A percentile compares a stretch with the other conserved stretches of the same genome.
Conservation (phyloP, 2,329 filamentous ascomycete species). For the Xylariales sp. region DNA sequence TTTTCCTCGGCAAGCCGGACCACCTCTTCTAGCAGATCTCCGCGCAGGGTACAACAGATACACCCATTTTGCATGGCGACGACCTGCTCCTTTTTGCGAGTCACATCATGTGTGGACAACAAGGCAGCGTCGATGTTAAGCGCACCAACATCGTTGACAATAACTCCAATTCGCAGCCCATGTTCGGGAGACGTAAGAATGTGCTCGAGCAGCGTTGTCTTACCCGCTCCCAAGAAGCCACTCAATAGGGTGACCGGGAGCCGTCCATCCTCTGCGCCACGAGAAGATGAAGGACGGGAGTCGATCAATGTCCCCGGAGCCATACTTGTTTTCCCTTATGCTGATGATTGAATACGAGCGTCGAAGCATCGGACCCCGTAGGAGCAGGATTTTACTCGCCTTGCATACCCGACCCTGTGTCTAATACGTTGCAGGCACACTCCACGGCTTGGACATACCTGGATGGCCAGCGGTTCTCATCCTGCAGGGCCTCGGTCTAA, state of each 20-base stretch:
- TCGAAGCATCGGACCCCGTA: too few relatives aligned
- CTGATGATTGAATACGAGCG: too few relatives aligned
- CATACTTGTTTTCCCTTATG: neutral
- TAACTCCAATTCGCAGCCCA: slow-evolving; percentile 63
- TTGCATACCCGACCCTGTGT: too few relatives aligned
- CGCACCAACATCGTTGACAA: slow-evolving; percentile 67
- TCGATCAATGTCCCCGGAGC: neutral
- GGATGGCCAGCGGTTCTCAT: too few relatives aligned
- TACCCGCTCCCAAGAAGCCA: slow-evolving; percentile 37
- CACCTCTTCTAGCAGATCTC: slow-evolving; percentile 66
- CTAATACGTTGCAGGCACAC: too few relatives aligned
- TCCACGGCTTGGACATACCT: too few relatives aligned
- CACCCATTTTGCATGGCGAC: slow-evolving; percentile 69
- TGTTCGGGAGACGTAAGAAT: slow-evolving; percentile 62
- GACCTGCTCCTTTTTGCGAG: slow-evolving; percentile 54
- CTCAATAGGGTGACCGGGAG: slow-evolving; percentile 11
- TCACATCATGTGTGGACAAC: slow-evolving; percentile 56
- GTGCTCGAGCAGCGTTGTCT: slow-evolving; percentile 66
- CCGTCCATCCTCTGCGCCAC: neutral
- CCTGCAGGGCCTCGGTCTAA: too few relatives aligned
- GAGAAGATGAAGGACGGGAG: too few relatives aligned
- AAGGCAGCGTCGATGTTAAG: slow-evolving; percentile 32
- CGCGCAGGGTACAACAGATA: slow-evolving; percentile 71
- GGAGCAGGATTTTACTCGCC: too few relatives aligned
- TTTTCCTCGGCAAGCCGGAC: slow-evolving; percentile 58